These are phyloP conservation scores for Aspergillus udagawae DNA, from an alignment of 2,329 filamentous ascomycete species.

Conservation along the genomic window DNA sequence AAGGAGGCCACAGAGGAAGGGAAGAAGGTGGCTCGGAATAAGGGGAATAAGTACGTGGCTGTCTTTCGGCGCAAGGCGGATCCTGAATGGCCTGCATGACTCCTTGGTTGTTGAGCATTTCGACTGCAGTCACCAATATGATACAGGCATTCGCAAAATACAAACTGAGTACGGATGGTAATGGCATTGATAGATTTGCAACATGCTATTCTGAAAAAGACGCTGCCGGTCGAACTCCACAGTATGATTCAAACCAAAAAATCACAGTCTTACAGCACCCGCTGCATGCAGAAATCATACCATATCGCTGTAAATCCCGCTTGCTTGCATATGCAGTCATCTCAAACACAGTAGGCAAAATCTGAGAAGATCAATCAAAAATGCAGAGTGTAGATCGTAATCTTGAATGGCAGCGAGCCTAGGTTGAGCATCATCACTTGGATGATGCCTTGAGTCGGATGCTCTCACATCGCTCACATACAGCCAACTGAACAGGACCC, in stretches of 20 bases:
- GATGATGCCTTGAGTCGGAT: conserved; percentile 56
- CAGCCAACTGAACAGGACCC: conserved; percentile 52
- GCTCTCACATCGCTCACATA: conserved; percentile 61
- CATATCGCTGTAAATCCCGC: not conserved
- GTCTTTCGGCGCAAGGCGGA: conserved; percentile 78
- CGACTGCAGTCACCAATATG: too few species aligned
- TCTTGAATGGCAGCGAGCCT: conserved; percentile 7
- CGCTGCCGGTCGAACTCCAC: not conserved
- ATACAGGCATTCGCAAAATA: too few species aligned
- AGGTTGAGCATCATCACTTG: conserved; percentile 7
- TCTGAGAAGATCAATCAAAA: not conserved
- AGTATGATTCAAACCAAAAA: not conserved
- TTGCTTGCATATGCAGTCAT: not conserved
- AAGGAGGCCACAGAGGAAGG: conserved; percentile 86
- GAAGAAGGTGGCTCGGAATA: conserved; percentile 91
- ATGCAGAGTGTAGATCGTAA: not conserved
- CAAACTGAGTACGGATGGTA: too few species aligned
- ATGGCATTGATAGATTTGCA: not conserved
- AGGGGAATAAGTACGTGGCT: conserved; percentile 85
- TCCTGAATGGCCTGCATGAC: conserved; percentile 60
- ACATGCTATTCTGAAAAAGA: not conserved
- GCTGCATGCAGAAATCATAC: not conserved
- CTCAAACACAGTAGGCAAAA: not conserved
- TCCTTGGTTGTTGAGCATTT: too few species aligned
- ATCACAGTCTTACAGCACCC: not conserved